Conservation (phyloP, 305 asterid genomes). For the Fraxinus baroniana region DNA sequence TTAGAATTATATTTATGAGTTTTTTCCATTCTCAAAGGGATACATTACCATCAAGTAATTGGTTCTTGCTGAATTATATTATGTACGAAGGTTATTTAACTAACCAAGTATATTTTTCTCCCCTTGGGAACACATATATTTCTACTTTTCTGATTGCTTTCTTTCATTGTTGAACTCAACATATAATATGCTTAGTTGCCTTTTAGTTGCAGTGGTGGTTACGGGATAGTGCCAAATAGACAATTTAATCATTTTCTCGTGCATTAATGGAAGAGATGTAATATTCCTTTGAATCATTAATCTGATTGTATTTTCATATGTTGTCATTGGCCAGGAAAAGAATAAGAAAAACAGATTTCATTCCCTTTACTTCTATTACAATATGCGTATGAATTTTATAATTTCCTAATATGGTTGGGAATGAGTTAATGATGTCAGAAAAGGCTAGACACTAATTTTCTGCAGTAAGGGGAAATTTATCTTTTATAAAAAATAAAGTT, state of each 20-base stretch:
- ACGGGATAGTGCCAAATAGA: background rate
- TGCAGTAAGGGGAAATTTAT: background rate
- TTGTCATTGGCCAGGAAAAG: background rate
- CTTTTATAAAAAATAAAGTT: background rate
- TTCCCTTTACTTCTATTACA: background rate
- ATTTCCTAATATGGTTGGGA: background rate
- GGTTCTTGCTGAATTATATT: background rate
- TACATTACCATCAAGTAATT: background rate
- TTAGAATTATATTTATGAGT: background rate
- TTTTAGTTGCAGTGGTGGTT: background rate
- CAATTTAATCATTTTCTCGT: background rate
- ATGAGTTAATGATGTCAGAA: background rate
- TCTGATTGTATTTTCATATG: background rate
- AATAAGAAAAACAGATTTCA: background rate
- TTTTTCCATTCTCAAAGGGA: background rate
- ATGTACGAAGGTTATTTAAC: background rate
- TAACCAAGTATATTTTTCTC: background rate
- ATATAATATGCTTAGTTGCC: background rate
- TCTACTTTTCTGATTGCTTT: background rate
- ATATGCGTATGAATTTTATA: background rate
- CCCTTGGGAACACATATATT: background rate
- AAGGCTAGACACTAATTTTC: background rate
- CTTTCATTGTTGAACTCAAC: background rate
- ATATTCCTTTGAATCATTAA: background rate
- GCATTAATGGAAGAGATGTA: background rate